These are phyloP conservation scores for Leccinum fibrillosum DNA, from an alignment of 768 basidiomycete genomes.

Conservation along the genomic window DNA sequence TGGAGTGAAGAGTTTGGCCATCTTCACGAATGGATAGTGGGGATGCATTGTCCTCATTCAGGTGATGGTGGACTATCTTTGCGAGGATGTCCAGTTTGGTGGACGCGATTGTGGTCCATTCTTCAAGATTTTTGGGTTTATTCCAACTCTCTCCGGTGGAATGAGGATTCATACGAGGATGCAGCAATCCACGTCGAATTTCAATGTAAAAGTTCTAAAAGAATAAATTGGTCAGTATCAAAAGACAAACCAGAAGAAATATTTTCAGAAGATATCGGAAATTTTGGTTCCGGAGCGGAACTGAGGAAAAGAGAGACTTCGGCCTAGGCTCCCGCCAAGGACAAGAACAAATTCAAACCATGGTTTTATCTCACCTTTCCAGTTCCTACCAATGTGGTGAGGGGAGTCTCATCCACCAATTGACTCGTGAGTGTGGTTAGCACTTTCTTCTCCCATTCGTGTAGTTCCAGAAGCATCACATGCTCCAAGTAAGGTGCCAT, in stretches of 20 bases:
- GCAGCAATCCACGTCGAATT: background rate
- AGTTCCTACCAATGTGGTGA: too few species aligned
- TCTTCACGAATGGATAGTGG: background rate
- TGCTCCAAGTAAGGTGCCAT: conserved; percentile 3
- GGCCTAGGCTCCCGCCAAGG: too few species aligned
- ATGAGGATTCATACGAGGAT: conserved; percentile 2
- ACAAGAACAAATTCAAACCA: background rate
- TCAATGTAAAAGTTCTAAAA: conserved; percentile 1
- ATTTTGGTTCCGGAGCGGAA: background rate
- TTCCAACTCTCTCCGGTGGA: background rate
- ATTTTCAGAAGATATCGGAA: too few species aligned
- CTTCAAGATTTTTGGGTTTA: background rate
- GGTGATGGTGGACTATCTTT: background rate
- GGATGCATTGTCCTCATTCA: background rate
- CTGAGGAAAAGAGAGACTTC: background rate
- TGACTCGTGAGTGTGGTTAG: background rate
- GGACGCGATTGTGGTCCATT: background rate
- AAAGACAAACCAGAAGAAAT: too few species aligned
- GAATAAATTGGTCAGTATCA: too few species aligned
- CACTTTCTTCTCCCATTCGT: conserved; percentile 2
- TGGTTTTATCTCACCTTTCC: too few species aligned
- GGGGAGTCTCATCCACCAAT: too few species aligned
- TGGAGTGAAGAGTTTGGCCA: background rate
- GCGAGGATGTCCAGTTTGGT: background rate
- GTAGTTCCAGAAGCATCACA: background rate